phyloP scores from a whole-genome alignment of 2,329 filamentous ascomycete species.

The Blastomyces parvus region DNA sequence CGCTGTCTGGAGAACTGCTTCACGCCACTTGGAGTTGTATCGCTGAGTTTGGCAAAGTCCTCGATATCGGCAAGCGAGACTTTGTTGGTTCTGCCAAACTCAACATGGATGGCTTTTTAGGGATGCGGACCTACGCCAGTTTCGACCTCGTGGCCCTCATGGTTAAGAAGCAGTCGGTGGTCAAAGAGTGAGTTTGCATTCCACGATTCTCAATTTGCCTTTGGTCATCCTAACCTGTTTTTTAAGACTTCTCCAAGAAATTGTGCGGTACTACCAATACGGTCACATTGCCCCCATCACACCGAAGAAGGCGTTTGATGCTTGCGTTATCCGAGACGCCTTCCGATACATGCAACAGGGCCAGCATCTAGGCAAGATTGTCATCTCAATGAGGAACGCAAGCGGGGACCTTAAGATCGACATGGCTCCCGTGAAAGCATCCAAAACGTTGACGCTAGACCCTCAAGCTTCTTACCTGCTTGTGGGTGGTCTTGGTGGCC shows the following conservation, averaged over 20 bases:
- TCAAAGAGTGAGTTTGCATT: background rate
- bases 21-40: constrained; percentile 23
- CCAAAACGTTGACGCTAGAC: background rate
- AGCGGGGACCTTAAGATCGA: background rate
- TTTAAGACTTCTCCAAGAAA: constrained; percentile 4
- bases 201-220: constrained; percentile 2
- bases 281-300: constrained; percentile 7
- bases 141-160: constrained; percentile 13
- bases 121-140: constrained; percentile 13
- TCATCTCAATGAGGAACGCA: constrained; percentile 19
- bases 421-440: background rate
- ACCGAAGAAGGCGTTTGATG: constrained; percentile 4
- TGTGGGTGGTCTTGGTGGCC: constrained; percentile 34
- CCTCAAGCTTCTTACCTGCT: constrained; percentile 25
- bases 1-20: constrained; percentile 22
- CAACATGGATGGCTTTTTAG: constrained; percentile 16
- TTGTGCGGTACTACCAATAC: constrained; percentile 6
- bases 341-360: constrained; percentile 27
- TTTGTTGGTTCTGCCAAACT: constrained; percentile 13
- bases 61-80: constrained; percentile 21
- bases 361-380: constrained; percentile 33
- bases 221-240: background rate
- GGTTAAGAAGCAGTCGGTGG: background rate
- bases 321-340: constrained; percentile 14
- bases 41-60: constrained; percentile 17